Base-by-base conservation (phyloP, 2,329 filamentous ascomycete genomes). In the Penicillium nordicum region DNA sequence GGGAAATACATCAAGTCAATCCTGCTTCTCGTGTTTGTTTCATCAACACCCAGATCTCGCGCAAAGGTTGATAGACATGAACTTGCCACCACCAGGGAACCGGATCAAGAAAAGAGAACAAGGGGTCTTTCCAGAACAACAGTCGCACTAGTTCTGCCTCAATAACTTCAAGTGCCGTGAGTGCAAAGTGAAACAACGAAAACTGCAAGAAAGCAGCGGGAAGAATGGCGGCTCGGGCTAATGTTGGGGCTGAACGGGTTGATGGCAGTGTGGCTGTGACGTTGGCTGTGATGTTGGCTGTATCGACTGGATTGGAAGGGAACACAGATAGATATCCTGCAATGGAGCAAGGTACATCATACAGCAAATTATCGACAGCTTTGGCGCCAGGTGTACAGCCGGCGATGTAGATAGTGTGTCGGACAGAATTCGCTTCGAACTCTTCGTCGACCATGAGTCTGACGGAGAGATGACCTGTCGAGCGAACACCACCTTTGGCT, bases 391-490 rank as follows among this genome's bases (percentile, higher is more conserved):
- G 66, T 16, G 63, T 50, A 50, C 72, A 74, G 51, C 66, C 68
- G 18, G 67, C 67, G 34, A 74, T 70, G 42, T 72, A 67, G 27
- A 73, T 61, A 9, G 64, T 58, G 51, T 72, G 69, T 23, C 70
- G 69, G 16, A 74, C 67, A n/a, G 68, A 70, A 25, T 69, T 62
- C 2, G 50, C 21, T 2, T 65, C 63, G 32, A 73, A 66, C 38
- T 74, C 68, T 47, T 80, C 75, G 46, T 84, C 79, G 2, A 88
- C 81, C 61, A 91, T 75, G 59, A 92, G 87, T 68, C 90, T 86
- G 52, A 92, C 87, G 18, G 83, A 87, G 32, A 92, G 69, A 67
- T 92, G 89, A 0, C 89, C 89, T 0, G 87, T 90, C 65, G 89
- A 75, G 3, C 68, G 64, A 14, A 70, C 51, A 1, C 81, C 80